phyloP scores from a whole-genome alignment of 1,284 basidiomycete species.

The Athelia sp. region DNA sequence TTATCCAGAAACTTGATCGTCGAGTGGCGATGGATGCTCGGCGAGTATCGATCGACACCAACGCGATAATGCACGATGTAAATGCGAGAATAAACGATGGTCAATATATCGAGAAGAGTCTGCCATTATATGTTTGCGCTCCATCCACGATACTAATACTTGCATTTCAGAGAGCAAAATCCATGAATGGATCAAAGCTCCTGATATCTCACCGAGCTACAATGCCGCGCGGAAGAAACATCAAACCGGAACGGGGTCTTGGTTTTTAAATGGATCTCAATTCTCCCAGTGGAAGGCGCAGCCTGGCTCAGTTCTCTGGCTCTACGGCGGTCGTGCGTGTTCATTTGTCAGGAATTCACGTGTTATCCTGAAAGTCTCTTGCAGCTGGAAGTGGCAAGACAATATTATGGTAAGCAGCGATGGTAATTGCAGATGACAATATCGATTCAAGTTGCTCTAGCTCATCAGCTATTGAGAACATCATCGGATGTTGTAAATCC shows the following conservation, averaged over 20 bases:
- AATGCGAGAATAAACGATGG: neutral
- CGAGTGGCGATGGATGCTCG: no score
- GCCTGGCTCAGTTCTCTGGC: neutral
- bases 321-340: neutral
- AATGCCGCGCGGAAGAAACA: neutral
- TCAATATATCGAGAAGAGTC: neutral
- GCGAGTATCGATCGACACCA: neutral
- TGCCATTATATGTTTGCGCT: neutral
- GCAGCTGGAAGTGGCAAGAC: neutral
- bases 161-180: neutral
- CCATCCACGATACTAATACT: neutral
- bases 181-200: neutral
- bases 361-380: neutral
- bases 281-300: neutral
- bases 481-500: neutral
- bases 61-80: neutral
- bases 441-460: neutral
- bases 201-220: neutral
- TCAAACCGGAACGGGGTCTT: neutral
- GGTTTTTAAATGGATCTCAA: neutral
- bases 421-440: neutral
- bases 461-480: neutral
- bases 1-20: neutral
- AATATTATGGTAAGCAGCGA: neutral
- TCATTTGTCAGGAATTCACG: neutral